Conservation (phyloP, 1,284 basidiomycete species). For the Ceratobasidium sp. region DNA sequence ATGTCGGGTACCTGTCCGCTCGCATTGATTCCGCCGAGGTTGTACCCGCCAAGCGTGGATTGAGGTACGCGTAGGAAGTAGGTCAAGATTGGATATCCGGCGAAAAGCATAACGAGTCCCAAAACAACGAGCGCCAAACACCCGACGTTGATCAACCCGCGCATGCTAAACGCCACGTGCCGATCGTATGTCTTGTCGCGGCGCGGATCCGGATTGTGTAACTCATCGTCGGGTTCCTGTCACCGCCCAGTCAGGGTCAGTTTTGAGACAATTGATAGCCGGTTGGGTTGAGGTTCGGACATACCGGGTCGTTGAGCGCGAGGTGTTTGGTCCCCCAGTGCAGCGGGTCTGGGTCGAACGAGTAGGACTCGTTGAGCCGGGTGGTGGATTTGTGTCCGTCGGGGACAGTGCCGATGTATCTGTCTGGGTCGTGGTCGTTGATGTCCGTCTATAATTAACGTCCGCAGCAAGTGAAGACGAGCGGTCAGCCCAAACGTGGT, state of each 20-base stretch:
- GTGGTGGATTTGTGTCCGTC: not conserved
- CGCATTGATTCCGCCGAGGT: conserved; percentile 67
- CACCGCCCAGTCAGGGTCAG: not conserved
- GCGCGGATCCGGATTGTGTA: conserved; percentile 66
- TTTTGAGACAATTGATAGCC: not conserved
- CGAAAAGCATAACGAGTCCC: conserved; percentile 78
- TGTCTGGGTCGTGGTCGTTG: conserved; percentile 10
- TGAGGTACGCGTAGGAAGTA: conserved; percentile 55
- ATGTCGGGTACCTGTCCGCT: conserved; percentile 75
- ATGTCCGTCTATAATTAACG: not conserved
- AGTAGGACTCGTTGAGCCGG: conserved; percentile 8
- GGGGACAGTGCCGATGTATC: conserved; percentile 28
- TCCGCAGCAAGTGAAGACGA: not conserved
- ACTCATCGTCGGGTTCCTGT: conserved; percentile 54
- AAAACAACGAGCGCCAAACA: conserved; percentile 75
- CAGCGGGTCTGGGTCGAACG: conserved; percentile 37
- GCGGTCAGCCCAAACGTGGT: not conserved
- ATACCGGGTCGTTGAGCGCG: conserved; percentile 12
- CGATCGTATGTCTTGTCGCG: conserved; percentile 73
- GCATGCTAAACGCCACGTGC: conserved; percentile 74
- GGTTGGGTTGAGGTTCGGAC: not conserved
- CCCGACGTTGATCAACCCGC: conserved; percentile 82
- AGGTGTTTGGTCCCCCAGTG: conserved; percentile 34
- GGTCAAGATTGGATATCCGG: conserved; percentile 60
- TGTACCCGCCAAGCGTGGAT: conserved; percentile 59